A percentile compares a stretch with the other conserved stretches of the same genome.
Conservation (phyloP, 225 moss, liverwort and hornwort genomes). For the Asterella californica region DNA sequence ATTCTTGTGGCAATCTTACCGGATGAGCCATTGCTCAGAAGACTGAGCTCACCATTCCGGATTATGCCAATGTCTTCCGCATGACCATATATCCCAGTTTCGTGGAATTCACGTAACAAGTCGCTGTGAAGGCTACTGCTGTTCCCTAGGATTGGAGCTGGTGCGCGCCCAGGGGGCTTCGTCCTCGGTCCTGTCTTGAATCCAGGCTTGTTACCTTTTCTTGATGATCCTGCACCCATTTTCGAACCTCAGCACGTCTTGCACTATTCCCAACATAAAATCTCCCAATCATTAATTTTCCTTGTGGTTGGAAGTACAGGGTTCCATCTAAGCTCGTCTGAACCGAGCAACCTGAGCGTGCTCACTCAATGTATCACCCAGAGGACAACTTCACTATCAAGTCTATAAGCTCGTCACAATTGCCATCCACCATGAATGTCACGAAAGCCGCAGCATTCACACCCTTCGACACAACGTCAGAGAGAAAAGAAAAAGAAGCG, state of each 20-base stretch:
- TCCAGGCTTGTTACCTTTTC: constrained; percentile 40
- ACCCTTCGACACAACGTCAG: not conserved
- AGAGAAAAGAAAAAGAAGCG: not conserved
- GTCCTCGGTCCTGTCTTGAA: constrained; percentile 44
- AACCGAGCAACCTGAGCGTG: not conserved
- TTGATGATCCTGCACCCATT: constrained; percentile 29
- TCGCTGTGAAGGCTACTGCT: constrained; percentile 40
- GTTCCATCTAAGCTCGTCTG: not conserved
- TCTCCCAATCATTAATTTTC: not conserved
- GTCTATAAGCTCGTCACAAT: not conserved
- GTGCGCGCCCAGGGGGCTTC: constrained; percentile 29
- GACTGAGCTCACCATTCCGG: constrained; percentile 45
- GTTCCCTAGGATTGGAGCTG: constrained; percentile 31
- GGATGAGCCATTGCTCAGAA: constrained; percentile 22
- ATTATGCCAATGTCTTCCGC: constrained; percentile 44
- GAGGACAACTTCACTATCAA: no score
- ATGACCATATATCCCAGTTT: constrained; percentile 42
- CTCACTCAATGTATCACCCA: no score
- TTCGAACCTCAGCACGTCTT: not conserved
- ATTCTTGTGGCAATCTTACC: constrained; percentile 26
- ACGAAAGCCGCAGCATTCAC: not conserved
- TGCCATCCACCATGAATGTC: not conserved
- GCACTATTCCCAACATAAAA: not conserved
- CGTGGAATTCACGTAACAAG: constrained; percentile 41
- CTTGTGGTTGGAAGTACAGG: not conserved